A percentile compares a stretch with the other conserved stretches of the same genome.
Evolutionary conservation across 1,284 basidiomycete species (phyloP).

Genomic region (Moesziomyces antarcticus): DNA sequence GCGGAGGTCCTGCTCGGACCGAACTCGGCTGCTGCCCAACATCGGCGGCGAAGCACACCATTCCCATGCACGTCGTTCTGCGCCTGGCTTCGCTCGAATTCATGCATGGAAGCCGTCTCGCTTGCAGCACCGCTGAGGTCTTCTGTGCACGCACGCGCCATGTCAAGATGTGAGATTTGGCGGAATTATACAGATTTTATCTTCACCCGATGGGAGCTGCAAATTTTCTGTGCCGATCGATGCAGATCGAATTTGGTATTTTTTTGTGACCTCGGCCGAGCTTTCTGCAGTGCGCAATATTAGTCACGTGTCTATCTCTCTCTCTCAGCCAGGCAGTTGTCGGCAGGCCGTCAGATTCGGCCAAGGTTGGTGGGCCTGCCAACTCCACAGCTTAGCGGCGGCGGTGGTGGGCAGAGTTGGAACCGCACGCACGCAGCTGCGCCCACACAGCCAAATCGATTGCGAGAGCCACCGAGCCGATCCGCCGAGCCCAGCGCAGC

Average conservation of each 20-base stretch:
- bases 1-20: background rate
- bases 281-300: background rate
- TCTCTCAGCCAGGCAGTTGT: background rate
- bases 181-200: too few relatives aligned
- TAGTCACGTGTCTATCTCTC: background rate
- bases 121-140: too few relatives aligned
- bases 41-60: too few relatives aligned
- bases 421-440: background rate
- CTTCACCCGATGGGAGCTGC: background rate
- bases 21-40: background rate
- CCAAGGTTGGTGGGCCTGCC: background rate
- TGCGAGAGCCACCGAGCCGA: background rate
- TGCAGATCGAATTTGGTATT: background rate
- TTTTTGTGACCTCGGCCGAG: background rate
- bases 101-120: background rate
- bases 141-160: too few relatives aligned
- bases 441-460: too few relatives aligned
- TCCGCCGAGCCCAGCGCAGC: slow-evolving; percentile 2
- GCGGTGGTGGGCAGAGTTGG: background rate
- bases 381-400: background rate
- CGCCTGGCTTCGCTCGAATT: background rate
- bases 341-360: background rate
- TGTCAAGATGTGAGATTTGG: background rate
- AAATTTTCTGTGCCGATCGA: too few relatives aligned
- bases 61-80: background rate